Base-by-base conservation (phyloP, 1,284 basidiomycete genomes). In the Grifola frondosa region DNA sequence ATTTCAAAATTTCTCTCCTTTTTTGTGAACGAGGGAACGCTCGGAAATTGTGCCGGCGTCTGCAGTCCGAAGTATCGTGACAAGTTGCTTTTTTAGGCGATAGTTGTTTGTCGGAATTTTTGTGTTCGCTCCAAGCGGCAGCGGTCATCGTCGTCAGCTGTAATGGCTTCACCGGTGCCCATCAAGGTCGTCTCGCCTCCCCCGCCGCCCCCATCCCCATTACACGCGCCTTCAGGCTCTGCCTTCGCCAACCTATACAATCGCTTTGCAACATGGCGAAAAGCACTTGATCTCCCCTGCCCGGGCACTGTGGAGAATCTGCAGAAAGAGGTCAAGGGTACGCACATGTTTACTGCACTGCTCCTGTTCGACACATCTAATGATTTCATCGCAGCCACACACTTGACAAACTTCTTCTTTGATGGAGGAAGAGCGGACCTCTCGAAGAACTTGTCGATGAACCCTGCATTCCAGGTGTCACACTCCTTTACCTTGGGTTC, bases 361-460 rank as follows among this genome's bases (percentile, higher is more conserved):
- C n/a, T n/a, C n/a, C n/a, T n/a, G n/a, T n/a, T n/a, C n/a, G 13
- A 26, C 24, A 30, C 32, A 37, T n/a, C 34, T 45, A 35, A 41
- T 42, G 36, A 17, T 23, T 28, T 16, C 16, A 13, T 32, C 9
- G 6, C 61, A 96, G 92, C 81, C 50, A 96, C 93, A 15, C 92
- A 93, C 64, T 71, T 97, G 49, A 88, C 85, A 49, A 97, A 97
- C 76, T 96, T 88, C 70, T 84, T 95, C 64, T 99, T 98, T 67
- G 97, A 99, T 74, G 97, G 97, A 53, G 96, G 80, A 30, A 80
- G 95, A 58, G 97, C 97, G 37, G 97, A 99, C 73, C 75, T 99
- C 57, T 89, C 92, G 48, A 99, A 99, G 74, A 88, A 82, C 54
- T 75, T 99, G 56, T 97, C 92, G 43, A 80, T 90, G 65, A 93